Percentiles rank a stretch among this genome's conserved stretches.
Conservation (phyloP, 768 basidiomycete species). For the Pilatotrama ljubarskyi region DNA sequence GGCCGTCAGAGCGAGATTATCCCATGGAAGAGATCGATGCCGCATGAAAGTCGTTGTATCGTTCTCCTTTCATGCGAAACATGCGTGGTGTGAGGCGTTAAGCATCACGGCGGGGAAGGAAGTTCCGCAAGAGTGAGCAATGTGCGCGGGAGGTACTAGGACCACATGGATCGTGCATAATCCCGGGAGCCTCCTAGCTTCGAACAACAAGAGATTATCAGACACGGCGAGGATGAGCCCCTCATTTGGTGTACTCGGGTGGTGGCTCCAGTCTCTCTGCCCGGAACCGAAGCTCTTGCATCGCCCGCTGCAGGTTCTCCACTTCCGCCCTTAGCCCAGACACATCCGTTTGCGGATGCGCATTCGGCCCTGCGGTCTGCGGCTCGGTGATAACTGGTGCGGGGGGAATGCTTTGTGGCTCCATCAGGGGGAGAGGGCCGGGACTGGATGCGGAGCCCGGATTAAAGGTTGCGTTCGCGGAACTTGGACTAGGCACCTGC, state of each 20-base stretch:
- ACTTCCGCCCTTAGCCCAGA: slow-evolving; percentile 31
- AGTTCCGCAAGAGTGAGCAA: too few relatives aligned
- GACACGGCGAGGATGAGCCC: too few relatives aligned
- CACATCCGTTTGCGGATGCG: slow-evolving; percentile 24
- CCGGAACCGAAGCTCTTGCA: slow-evolving; percentile 29
- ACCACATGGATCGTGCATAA: too few relatives aligned
- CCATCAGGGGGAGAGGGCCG: slow-evolving; percentile 4
- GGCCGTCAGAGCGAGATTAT: too few relatives aligned
- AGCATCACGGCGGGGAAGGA: too few relatives aligned
- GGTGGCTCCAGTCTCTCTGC: slow-evolving; percentile 28
- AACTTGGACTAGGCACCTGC: neutral
- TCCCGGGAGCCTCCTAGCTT: too few relatives aligned
- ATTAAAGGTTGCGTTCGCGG: neutral
- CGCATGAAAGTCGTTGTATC: too few relatives aligned
- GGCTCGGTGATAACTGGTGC: neutral
- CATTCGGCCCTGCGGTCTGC: neutral
- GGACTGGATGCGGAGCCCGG: slow-evolving; percentile 3
- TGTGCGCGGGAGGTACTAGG: too few relatives aligned
- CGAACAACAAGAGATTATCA: too few relatives aligned
- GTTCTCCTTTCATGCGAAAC: too few relatives aligned
- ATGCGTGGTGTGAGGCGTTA: too few relatives aligned
- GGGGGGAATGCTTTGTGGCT: neutral
- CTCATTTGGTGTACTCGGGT: slow-evolving; percentile 29
- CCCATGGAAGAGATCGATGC: too few relatives aligned
- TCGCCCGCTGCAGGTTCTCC: slow-evolving; percentile 28